These are phyloP conservation scores for Xylariales sp. DNA, from an alignment of 2,329 filamentous ascomycete species.

Conservation along the genomic window DNA sequence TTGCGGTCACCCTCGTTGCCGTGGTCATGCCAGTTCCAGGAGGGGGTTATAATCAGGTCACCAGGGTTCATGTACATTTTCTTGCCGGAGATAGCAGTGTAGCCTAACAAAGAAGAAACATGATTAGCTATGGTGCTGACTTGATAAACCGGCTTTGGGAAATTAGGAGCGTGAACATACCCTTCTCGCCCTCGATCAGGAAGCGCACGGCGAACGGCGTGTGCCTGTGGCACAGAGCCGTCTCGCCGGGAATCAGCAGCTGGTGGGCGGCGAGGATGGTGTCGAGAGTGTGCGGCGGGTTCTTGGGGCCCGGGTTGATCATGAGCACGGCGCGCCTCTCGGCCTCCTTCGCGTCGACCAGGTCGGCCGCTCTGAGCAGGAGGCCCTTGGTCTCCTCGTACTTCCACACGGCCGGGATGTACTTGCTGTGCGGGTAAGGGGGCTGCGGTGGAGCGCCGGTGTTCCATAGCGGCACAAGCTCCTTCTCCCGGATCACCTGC, in stretches of 20 bases:
- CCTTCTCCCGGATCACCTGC: not conserved
- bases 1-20: slow-evolving; percentile 45
- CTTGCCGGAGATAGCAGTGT: slow-evolving; percentile 48
- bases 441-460: slow-evolving; percentile 18
- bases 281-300: slow-evolving; percentile 46
- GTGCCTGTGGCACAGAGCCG: slow-evolving; percentile 47
- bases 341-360: slow-evolving; percentile 28
- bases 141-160: too few species aligned
- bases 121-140: too few species aligned
- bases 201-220: slow-evolving; percentile 50
- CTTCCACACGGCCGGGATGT: slow-evolving; percentile 28
- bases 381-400: slow-evolving; percentile 26
- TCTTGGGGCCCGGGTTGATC: slow-evolving; percentile 22
- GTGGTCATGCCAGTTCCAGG: slow-evolving; percentile 54
- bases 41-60: slow-evolving; percentile 51
- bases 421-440: slow-evolving; percentile 35
- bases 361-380: slow-evolving; percentile 25
- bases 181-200: slow-evolving; percentile 44
- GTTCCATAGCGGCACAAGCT: slow-evolving; percentile 5
- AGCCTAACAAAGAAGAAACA: too few species aligned
- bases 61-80: slow-evolving; percentile 43
- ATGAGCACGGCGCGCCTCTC: slow-evolving; percentile 33
- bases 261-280: slow-evolving; percentile 51
- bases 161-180: not conserved
- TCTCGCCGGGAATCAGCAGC: slow-evolving; percentile 49